These are phyloP conservation scores for Leccinum uliginosum DNA, from an alignment of 768 basidiomycete genomes.

Conservation along the genomic window DNA sequence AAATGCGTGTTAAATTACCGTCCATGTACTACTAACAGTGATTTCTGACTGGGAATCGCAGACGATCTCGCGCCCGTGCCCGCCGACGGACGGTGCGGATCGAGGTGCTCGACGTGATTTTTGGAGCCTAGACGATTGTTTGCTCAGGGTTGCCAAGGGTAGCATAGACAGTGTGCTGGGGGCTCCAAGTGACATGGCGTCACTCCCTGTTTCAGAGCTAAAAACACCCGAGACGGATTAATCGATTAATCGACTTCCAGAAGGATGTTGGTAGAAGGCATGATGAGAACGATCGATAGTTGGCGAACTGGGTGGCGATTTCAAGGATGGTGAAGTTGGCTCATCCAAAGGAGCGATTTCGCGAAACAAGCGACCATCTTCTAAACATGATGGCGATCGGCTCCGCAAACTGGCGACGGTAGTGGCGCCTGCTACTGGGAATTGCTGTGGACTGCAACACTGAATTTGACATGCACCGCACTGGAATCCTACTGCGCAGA, in stretches of 20 bases:
- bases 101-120: constrained; percentile 14
- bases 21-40: constrained; percentile 7
- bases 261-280: constrained; percentile 13
- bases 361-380: neutral
- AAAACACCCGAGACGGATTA: constrained; percentile 21
- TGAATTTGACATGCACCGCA: neutral
- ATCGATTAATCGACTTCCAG: constrained; percentile 29
- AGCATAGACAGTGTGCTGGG: neutral
- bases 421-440: neutral
- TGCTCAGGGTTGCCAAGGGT: constrained; percentile 4
- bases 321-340: constrained; percentile 8
- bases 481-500: neutral
- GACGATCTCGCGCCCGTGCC: neutral
- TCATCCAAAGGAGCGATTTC: constrained; percentile 2
- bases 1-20: constrained; percentile 9
- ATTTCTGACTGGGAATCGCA: constrained; percentile 7
- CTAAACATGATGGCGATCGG: constrained; percentile 18
- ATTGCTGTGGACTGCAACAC: neutral
- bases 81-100: neutral
- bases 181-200: constrained; percentile 4
- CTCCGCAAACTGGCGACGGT: neutral
- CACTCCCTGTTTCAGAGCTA: constrained; percentile 26
- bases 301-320: constrained; percentile 16
- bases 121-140: constrained; percentile 13
- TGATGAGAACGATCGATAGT: neutral